A percentile compares a stretch with the other conserved stretches of the same genome.
phyloP scores from a whole-genome alignment of 1,139 yeast genomes.

The Kurtzmaniella quercitrusa region DNA sequence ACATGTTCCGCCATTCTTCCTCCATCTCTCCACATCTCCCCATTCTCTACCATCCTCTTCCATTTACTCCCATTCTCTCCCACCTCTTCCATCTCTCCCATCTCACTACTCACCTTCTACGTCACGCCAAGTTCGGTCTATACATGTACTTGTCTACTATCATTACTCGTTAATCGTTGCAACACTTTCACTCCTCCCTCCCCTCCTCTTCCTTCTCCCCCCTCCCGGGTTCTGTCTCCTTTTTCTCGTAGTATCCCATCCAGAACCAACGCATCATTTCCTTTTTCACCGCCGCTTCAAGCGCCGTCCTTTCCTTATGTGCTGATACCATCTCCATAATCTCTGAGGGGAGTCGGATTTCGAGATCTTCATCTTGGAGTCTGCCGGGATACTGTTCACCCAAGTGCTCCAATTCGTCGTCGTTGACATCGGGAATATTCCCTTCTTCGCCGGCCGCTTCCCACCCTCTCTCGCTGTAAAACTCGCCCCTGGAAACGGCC shows the following conservation, averaged over 20 bases:
- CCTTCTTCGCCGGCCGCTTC: neutral
- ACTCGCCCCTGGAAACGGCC: neutral
- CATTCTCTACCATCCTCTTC: no score
- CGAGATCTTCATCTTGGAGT: neutral
- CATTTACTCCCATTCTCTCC: no score
- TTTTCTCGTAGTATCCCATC: conserved; percentile 6
- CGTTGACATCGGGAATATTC: no score
- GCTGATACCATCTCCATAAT: neutral
- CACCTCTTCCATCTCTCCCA: no score
- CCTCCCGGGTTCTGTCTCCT: neutral
- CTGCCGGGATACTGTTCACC: neutral
- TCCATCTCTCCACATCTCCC: no score
- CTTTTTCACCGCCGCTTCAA: conserved; percentile 4
- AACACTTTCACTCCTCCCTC: no score
- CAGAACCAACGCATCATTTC: conserved; percentile 8
- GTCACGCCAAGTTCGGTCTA: no score
- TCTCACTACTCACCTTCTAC: no score
- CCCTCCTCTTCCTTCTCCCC: neutral
- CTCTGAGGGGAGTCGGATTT: neutral
- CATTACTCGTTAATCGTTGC: no score
- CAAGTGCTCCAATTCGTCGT: neutral
- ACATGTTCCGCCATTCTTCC: no score
- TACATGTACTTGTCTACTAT: no score
- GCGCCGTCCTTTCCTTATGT: neutral
- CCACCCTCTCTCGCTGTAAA: neutral